Evolutionary conservation across 2,329 filamentous ascomycete species (phyloP).

Genomic region (Knufia petricola): DNA sequence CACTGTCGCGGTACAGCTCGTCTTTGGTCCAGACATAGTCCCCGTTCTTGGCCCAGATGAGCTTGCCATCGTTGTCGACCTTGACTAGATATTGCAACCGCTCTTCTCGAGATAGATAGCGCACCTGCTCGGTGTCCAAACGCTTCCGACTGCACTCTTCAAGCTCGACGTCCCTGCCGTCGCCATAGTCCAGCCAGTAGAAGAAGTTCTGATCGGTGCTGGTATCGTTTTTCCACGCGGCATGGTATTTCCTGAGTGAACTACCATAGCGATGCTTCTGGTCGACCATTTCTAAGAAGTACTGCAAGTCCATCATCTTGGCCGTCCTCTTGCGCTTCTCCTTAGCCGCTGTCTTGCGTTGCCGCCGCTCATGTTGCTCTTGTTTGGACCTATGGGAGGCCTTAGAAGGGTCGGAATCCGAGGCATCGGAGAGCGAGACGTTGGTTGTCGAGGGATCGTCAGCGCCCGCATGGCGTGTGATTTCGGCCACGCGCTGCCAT

Average conservation of each 20-base stretch:
- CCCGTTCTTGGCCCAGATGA: conserved; percentile 83
- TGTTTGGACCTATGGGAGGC: conserved; percentile 12
- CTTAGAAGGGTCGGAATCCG: conserved; percentile 39
- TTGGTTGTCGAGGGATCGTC: conserved; percentile 44
- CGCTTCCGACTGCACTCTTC: conserved; percentile 62
- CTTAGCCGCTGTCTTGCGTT: conserved; percentile 42
- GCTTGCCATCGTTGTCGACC: conserved; percentile 61
- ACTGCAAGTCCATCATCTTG: conserved; percentile 74
- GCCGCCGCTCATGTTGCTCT: conserved; percentile 25
- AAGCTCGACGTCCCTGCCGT: conserved; percentile 60
- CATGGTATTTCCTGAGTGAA: conserved; percentile 72
- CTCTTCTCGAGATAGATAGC: conserved; percentile 77
- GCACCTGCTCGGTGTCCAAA: conserved; percentile 67
- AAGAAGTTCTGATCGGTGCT: conserved; percentile 83
- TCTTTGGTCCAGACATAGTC: conserved; percentile 65
- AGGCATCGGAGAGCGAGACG: conserved; percentile 28
- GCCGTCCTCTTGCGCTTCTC: conserved; percentile 54
- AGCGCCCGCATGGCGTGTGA: conserved; percentile 61
- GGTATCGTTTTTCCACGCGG: conserved; percentile 68
- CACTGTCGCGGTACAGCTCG: conserved; percentile 48
- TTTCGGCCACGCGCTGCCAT: conserved; percentile 64
- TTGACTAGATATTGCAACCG: conserved; percentile 69
- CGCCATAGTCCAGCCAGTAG: conserved; percentile 81
- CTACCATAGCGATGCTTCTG: conserved; percentile 79
- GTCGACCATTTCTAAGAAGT: conserved; percentile 80